phyloP scores from a whole-genome alignment of 306 rosid species.

The Inga laurina region DNA sequence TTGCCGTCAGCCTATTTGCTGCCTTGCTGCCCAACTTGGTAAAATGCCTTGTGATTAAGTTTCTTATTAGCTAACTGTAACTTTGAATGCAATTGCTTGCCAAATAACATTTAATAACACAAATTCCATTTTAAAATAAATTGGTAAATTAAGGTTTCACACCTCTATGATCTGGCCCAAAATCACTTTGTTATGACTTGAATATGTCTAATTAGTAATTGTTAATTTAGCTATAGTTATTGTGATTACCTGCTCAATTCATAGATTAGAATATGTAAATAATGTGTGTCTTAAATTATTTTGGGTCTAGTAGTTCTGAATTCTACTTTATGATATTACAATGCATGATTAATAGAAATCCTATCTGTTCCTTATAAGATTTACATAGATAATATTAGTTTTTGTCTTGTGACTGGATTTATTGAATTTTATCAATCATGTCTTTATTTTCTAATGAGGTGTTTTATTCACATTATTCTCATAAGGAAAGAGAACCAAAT shows the following conservation, averaged over 20 bases:
- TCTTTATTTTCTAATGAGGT: neutral
- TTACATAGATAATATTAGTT: neutral
- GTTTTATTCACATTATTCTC: slow-evolving; percentile 5
- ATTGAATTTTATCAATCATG: neutral
- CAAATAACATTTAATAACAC: slow-evolving; percentile 13
- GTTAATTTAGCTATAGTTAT: no score
- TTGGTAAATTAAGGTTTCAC: neutral
- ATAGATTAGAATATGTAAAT: no score
- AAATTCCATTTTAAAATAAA: slow-evolving; percentile 1
- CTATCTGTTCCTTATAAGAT: neutral
- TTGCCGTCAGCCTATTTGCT: slow-evolving; percentile 90
- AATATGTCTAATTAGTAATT: no score
- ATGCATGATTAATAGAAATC: neutral
- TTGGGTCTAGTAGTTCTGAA: slow-evolving; percentile 11
- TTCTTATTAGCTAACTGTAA: slow-evolving; percentile 29
- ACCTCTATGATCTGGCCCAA: neutral
- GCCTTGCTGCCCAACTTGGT: slow-evolving; percentile 83
- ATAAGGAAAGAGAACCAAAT: neutral
- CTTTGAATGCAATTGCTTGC: slow-evolving; percentile 33
- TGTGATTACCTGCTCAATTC: no score
- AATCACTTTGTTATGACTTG: neutral
- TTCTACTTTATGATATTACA: neutral
- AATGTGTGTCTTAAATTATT: neutral
- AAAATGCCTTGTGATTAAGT: slow-evolving; percentile 35
- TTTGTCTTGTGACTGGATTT: neutral